Evolutionary conservation across 371 early-diverging fungal species (phyloP).

Genomic region (Mucor circinelloides): DNA sequence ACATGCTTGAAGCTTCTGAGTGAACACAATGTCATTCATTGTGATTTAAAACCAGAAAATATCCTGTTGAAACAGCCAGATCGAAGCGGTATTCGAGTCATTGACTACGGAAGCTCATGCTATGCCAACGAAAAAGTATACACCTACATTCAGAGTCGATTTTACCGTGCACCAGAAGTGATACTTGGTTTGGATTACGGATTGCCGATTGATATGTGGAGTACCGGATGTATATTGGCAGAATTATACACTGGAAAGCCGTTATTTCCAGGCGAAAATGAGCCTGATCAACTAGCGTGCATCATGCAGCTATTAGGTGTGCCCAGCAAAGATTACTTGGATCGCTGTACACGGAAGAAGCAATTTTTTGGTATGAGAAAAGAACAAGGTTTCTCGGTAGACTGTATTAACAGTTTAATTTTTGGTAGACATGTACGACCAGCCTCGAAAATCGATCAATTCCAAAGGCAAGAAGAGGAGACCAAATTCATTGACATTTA

Average conservation of each 20-base stretch:
- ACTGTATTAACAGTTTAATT: not conserved
- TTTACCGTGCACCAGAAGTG: conserved; percentile 97
- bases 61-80: conserved; percentile 63
- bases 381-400: not conserved
- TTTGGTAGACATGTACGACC: conserved; percentile 59
- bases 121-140: conserved; percentile 76
- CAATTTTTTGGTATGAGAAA: conserved; percentile 81
- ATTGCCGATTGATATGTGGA: conserved; percentile 98
- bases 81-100: conserved; percentile 77
- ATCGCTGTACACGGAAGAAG: conserved; percentile 75
- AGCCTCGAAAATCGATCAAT: conserved; percentile 73
- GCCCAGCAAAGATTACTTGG: conserved; percentile 76
- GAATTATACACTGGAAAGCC: conserved; percentile 90
- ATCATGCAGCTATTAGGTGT: conserved; percentile 93
- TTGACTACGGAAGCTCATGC: conserved; percentile 92
- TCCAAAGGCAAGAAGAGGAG: conserved; percentile 85
- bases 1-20: conserved; percentile 72
- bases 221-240: conserved; percentile 95
- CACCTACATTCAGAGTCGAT: conserved; percentile 96
- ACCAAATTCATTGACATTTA: conserved; percentile 73
- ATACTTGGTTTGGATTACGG: conserved; percentile 88
- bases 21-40: conserved; percentile 84
- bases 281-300: conserved; percentile 92
- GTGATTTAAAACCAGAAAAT: conserved; percentile 96
- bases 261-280: conserved; percentile 97